phyloP scores from a whole-genome alignment of 2,329 filamentous ascomycete genomes.

The Neonectria magnoliae region DNA sequence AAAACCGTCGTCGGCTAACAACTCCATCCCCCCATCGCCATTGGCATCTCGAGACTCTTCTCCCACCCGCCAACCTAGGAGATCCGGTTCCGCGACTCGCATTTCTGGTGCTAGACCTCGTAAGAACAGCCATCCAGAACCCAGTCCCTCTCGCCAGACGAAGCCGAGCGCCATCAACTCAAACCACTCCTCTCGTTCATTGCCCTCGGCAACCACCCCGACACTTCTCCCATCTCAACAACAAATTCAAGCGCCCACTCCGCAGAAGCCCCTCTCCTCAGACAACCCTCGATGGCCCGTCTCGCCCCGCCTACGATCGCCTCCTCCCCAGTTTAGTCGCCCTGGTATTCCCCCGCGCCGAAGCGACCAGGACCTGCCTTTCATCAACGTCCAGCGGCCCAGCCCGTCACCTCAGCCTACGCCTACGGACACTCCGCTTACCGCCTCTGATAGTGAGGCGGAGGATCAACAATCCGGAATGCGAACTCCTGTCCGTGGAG shows the following conservation, averaged over 20 bases:
- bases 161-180: conserved; percentile 66
- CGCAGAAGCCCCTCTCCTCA: conserved; percentile 67
- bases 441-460: conserved; percentile 61
- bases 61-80: conserved; percentile 53
- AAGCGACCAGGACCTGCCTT: conserved; percentile 61
- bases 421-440: conserved; percentile 49
- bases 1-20: conserved; percentile 50
- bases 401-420: conserved; percentile 58
- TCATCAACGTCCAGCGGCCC: conserved; percentile 63
- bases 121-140: conserved; percentile 72
- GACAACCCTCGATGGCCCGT: conserved; percentile 78
- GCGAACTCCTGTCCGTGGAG: conserved; percentile 69
- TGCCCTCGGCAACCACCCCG: conserved; percentile 75
- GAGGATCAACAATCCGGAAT: conserved; percentile 63
- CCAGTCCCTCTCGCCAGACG: conserved; percentile 67
- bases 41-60: conserved; percentile 59
- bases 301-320: conserved; percentile 81
- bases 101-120: conserved; percentile 63
- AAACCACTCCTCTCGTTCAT: conserved; percentile 70
- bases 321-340: conserved; percentile 68
- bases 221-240: conserved; percentile 72
- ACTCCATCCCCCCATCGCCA: conserved; percentile 50
- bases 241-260: conserved; percentile 67
- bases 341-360: conserved; percentile 57
- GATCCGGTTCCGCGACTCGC: conserved; percentile 49